Conservation (phyloP, 257 asterid genomes). For the Plantago elongata region DNA sequence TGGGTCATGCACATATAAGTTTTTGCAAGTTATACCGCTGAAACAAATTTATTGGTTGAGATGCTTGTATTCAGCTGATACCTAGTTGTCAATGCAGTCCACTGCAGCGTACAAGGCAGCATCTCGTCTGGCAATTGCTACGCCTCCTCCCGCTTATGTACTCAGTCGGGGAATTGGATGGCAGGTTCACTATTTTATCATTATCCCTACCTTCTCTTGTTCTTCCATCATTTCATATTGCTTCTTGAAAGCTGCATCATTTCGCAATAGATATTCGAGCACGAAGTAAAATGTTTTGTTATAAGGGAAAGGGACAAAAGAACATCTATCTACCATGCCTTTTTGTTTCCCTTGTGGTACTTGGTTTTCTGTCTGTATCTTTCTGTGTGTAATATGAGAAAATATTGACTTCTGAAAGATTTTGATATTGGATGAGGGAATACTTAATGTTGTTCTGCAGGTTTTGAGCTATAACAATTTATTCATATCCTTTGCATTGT, state of each 20-base stretch:
- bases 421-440: neutral
- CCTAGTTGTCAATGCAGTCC: constrained; percentile 53
- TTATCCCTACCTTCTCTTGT: neutral
- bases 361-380: no score
- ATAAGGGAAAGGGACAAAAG: no score
- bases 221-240: no score
- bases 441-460: neutral
- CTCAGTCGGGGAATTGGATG: constrained; percentile 99
- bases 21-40: neutral
- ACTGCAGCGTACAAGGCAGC: constrained; percentile 96
- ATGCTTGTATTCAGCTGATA: constrained; percentile 7
- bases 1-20: neutral
- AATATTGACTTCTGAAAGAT: no score
- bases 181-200: constrained; percentile 53
- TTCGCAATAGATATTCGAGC: no score
- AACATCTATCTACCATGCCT: no score
- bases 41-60: neutral
- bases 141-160: constrained; percentile 99
- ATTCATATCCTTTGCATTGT: neutral
- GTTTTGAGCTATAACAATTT: neutral
- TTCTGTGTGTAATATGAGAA: no score
- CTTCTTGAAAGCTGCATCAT: no score
- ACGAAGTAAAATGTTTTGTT: no score
- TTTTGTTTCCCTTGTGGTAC: no score
- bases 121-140: constrained; percentile 97